A percentile compares a stretch with the other conserved stretches of the same genome.
Evolutionary conservation across 164 flowering plant species (phyloP).

Genomic region (Nymphaea thermarum): DNA sequence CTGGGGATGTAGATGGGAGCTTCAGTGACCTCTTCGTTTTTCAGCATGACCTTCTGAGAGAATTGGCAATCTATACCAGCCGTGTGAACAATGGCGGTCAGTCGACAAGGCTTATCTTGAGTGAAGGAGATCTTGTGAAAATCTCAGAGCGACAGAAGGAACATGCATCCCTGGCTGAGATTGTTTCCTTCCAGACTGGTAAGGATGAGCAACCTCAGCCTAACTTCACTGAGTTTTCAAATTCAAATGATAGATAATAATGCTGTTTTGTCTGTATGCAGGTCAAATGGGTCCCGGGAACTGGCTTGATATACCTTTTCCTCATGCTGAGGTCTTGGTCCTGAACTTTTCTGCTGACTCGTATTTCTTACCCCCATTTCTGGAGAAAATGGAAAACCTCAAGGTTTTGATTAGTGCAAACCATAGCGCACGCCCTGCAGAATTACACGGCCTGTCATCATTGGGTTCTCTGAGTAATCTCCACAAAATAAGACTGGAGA

Average conservation of each 20-base stretch:
- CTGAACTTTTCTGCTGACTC: constrained; percentile 43
- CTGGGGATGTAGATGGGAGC: too few relatives aligned
- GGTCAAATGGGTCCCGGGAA: constrained; percentile 68
- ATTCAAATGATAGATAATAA: too few relatives aligned
- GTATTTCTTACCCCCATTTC: constrained; percentile 61
- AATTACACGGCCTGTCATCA: constrained; percentile 30
- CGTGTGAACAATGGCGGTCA: constrained; percentile 21
- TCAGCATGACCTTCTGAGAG: constrained; percentile 66
- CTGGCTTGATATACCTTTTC: constrained; percentile 55
- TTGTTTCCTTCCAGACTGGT: constrained; percentile 79
- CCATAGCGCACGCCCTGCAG: constrained; percentile 23
- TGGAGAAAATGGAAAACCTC: constrained; percentile 52
- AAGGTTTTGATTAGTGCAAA: constrained; percentile 46
- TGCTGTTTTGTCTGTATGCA: constrained; percentile 3
- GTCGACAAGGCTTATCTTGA: constrained; percentile 51
- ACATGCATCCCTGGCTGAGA: constrained; percentile 44
- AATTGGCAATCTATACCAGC: constrained; percentile 55
- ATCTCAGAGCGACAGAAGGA: constrained; percentile 43
- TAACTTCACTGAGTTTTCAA: too few relatives aligned
- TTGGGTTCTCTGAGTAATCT: constrained; percentile 32
- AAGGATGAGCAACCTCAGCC: not conserved
- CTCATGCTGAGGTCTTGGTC: constrained; percentile 74
- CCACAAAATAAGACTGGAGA: constrained; percentile 76
- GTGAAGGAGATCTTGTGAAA: constrained; percentile 58
- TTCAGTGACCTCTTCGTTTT: too few relatives aligned